These are phyloP conservation scores for Cyclotella baltica DNA, from an alignment of 108 stramenopile genomes.

Conservation along the genomic window DNA sequence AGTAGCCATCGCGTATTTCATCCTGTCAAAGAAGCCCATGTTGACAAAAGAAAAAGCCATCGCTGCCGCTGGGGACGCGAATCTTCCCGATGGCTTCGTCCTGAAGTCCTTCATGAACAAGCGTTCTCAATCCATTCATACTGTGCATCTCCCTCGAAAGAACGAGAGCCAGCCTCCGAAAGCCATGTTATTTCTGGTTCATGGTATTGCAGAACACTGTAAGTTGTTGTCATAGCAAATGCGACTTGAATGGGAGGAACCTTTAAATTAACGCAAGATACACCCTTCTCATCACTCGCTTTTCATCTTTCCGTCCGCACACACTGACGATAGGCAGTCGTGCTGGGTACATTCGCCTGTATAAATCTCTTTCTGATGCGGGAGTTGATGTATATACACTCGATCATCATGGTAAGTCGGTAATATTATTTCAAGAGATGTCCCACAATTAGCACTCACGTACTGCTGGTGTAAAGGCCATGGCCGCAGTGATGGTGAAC, in stretches of 20 bases:
- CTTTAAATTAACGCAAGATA: background rate
- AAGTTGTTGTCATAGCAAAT: background rate
- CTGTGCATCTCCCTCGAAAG: slow-evolving; percentile 32
- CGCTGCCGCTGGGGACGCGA: slow-evolving; percentile 17
- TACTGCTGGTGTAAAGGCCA: slow-evolving; percentile 11
- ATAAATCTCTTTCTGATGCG: slow-evolving; percentile 41
- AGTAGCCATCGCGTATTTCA: slow-evolving; percentile 18
- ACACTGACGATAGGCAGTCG: slow-evolving; percentile 2
- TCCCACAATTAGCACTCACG: background rate
- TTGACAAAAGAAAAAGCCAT: slow-evolving; percentile 26
- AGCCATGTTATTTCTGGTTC: slow-evolving; percentile 39
- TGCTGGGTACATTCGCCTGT: slow-evolving; percentile 37
- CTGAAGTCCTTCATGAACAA: slow-evolving; percentile 31
- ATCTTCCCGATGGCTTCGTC: slow-evolving; percentile 24
- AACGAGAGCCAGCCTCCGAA: slow-evolving; percentile 26
- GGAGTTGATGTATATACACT: slow-evolving; percentile 50
- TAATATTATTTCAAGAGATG: background rate
- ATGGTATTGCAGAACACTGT: slow-evolving; percentile 52
- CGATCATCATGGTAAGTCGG: slow-evolving; percentile 34
- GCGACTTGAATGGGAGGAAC: too few relatives aligned
- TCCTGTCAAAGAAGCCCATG: slow-evolving; percentile 26
- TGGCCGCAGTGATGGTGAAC: slow-evolving; percentile 49
- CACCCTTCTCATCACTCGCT: background rate
- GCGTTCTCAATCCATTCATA: slow-evolving; percentile 41
- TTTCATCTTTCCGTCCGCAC: background rate